Conservation (phyloP, 495 filamentous ascomycete genomes). For the Rusavskia elegans region DNA sequence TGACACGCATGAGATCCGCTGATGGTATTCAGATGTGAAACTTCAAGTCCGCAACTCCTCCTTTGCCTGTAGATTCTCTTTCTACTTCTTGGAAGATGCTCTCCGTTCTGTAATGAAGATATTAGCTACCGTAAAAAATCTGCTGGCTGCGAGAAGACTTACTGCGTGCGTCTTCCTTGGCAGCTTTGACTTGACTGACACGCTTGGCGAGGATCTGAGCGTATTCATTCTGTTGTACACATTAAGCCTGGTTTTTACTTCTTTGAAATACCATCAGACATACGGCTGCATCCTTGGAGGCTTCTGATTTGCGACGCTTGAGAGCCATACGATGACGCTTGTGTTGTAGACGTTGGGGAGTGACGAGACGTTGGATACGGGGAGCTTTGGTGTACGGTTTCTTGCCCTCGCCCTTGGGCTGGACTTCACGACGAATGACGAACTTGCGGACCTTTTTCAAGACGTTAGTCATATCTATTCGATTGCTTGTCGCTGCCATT, state of each 20-base stretch:
- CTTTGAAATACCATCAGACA: background rate
- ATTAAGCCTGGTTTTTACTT: background rate
- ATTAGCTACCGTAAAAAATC: no score
- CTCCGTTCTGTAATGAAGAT: conserved; percentile 41
- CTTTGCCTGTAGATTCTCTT: conserved; percentile 21
- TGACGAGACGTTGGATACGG: conserved; percentile 96
- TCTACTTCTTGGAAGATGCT: conserved; percentile 91
- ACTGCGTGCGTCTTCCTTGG: conserved; percentile 75
- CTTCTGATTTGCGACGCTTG: conserved; percentile 91
- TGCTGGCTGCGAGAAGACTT: background rate
- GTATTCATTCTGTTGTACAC: conserved; percentile 63
- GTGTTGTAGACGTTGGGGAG: conserved; percentile 98
- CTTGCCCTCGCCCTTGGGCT: conserved; percentile 90
- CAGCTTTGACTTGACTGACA: conserved; percentile 81
- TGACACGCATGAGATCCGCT: background rate
- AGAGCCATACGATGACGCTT: conserved; percentile 94
- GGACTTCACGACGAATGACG: conserved; percentile 95
- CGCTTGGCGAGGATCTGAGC: conserved; percentile 85
- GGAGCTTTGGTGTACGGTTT: conserved; percentile 98
- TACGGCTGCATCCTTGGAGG: conserved; percentile 97
- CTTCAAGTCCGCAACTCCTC: background rate
- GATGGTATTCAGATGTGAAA: background rate
- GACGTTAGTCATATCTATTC: background rate
- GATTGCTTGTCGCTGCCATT: background rate
- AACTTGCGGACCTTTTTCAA: conserved; percentile 76